A percentile compares a stretch with the other conserved stretches of the same genome.
Conservation (phyloP, 2,329 filamentous ascomycete species). For the Paecilomyces sp. region DNA sequence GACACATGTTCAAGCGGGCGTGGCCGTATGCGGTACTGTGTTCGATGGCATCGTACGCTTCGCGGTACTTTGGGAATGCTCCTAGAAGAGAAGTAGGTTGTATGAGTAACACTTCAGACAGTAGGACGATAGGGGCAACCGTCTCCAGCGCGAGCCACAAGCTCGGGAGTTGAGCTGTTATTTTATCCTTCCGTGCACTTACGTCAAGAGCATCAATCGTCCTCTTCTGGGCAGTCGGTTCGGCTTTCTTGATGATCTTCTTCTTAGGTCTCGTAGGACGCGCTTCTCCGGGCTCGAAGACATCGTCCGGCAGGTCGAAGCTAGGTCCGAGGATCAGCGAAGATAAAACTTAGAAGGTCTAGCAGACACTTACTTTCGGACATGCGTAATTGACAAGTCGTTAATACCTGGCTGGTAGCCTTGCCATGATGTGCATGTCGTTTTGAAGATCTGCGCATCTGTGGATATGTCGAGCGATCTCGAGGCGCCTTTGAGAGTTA, state of each 20-base stretch:
- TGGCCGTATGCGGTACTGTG: slow-evolving; percentile 18
- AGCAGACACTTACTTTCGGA: slow-evolving; percentile 63
- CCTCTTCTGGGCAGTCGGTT: slow-evolving; percentile 30
- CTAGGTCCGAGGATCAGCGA: slow-evolving; percentile 40
- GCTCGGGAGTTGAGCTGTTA: slow-evolving; percentile 14
- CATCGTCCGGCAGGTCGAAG: slow-evolving; percentile 79
- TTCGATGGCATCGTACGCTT: slow-evolving; percentile 29
- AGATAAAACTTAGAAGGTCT: slow-evolving; percentile 1
- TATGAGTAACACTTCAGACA: slow-evolving; percentile 24
- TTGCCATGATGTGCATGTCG: slow-evolving; percentile 68
- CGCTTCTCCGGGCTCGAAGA: slow-evolving; percentile 72
- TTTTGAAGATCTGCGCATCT: slow-evolving; percentile 80
- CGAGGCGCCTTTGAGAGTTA: slow-evolving; percentile 32
- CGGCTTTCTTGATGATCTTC: slow-evolving; percentile 36
- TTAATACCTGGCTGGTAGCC: slow-evolving; percentile 70
- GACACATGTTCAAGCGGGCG: slow-evolving; percentile 21
- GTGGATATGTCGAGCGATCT: slow-evolving; percentile 53
- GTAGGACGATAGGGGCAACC: slow-evolving; percentile 3
- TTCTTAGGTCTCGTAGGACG: slow-evolving; percentile 57
- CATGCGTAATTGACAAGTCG: slow-evolving; percentile 72
- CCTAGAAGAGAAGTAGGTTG: slow-evolving; percentile 17
- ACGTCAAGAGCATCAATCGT: slow-evolving; percentile 35
- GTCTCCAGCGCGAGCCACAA: slow-evolving; percentile 14
- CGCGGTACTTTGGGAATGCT: slow-evolving; percentile 18
- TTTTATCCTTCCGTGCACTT: slow-evolving; percentile 25